Percentiles rank a stretch among this genome's conserved stretches.
phyloP scores from a whole-genome alignment of 2,329 filamentous ascomycete species.

The Cephalotrichum gorgonifer region DNA sequence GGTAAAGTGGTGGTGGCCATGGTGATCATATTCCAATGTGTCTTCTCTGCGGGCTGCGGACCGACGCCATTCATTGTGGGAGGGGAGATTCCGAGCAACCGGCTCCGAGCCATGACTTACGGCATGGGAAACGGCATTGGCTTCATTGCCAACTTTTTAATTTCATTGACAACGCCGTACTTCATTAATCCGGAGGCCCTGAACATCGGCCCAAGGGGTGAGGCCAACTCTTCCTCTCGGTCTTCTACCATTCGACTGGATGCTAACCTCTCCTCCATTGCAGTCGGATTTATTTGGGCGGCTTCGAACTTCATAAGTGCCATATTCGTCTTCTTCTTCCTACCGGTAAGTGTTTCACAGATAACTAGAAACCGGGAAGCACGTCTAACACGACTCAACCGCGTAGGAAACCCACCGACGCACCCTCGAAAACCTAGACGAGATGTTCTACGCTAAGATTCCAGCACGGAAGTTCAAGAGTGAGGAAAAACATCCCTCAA shows the following conservation, averaged over 20 bases:
- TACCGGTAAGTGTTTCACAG: slow-evolving; percentile 5
- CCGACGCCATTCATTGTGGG: slow-evolving; percentile 5
- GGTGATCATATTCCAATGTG: slow-evolving; percentile 7
- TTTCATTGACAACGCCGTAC: slow-evolving; percentile 6
- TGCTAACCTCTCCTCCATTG: not conserved
- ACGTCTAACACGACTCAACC: not conserved
- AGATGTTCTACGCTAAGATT: slow-evolving; percentile 8
- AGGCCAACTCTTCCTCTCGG: not conserved
- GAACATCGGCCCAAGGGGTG: slow-evolving; percentile 7
- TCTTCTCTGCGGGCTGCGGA: slow-evolving; percentile 5
- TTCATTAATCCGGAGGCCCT: slow-evolving; percentile 7
- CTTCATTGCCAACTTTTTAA: slow-evolving; percentile 6
- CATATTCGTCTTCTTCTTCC: slow-evolving; percentile 7
- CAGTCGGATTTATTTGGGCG: slow-evolving; percentile 8
- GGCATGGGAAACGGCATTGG: slow-evolving; percentile 5
- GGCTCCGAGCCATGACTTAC: slow-evolving; percentile 7
- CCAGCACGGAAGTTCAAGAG: slow-evolving; percentile 8
- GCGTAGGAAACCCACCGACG: slow-evolving; percentile 7
- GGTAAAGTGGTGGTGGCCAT: slow-evolving; percentile 7
- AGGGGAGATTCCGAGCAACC: slow-evolving; percentile 7
- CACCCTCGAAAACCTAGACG: slow-evolving; percentile 7
- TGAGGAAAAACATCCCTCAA: not conserved
- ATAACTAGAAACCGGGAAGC: not conserved
- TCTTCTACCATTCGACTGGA: not conserved
- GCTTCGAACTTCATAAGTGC: slow-evolving; percentile 6